phyloP scores from a whole-genome alignment of 2,329 filamentous ascomycete genomes.

The Dendryphion nanum region DNA sequence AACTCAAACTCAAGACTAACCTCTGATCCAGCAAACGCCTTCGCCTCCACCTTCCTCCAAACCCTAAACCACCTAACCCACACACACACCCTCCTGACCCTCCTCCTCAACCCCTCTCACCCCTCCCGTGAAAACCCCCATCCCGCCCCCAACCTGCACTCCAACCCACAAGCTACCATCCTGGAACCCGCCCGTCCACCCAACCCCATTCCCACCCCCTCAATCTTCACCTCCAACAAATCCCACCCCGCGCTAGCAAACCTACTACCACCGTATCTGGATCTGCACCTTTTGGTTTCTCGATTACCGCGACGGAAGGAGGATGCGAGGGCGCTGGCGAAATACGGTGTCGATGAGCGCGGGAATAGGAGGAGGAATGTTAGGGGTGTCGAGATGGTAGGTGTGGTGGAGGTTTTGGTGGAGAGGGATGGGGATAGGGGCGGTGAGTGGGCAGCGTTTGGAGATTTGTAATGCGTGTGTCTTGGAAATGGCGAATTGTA shows the following conservation, averaged over 20 bases:
- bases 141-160: constrained; percentile 4
- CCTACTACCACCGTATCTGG: constrained; percentile 36
- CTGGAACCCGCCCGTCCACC: too few relatives aligned
- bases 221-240: constrained; percentile 41
- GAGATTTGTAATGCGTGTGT: too few relatives aligned
- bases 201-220: constrained; percentile 19
- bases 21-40: constrained; percentile 36
- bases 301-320: constrained; percentile 30
- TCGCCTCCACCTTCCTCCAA: constrained; percentile 43
- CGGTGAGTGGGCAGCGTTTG: constrained; percentile 44
- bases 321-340: constrained; percentile 37
- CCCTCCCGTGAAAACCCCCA: too few relatives aligned
- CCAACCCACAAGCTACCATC: constrained; percentile 6
- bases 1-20: constrained; percentile 15
- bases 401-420: constrained; percentile 45
- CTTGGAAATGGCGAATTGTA: too few relatives aligned
- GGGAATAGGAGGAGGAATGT: constrained; percentile 13
- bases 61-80: constrained; percentile 40
- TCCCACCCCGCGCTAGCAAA: constrained; percentile 40
- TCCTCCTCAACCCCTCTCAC: constrained; percentile 40
- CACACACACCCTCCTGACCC: constrained; percentile 34
- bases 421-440: constrained; percentile 39
- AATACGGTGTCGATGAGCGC: constrained; percentile 8
- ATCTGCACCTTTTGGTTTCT: constrained; percentile 44
- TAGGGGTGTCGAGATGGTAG: constrained; percentile 24